Conservation (phyloP, 2,329 filamentous ascomycete genomes). For the Bipolaris victoriae region DNA sequence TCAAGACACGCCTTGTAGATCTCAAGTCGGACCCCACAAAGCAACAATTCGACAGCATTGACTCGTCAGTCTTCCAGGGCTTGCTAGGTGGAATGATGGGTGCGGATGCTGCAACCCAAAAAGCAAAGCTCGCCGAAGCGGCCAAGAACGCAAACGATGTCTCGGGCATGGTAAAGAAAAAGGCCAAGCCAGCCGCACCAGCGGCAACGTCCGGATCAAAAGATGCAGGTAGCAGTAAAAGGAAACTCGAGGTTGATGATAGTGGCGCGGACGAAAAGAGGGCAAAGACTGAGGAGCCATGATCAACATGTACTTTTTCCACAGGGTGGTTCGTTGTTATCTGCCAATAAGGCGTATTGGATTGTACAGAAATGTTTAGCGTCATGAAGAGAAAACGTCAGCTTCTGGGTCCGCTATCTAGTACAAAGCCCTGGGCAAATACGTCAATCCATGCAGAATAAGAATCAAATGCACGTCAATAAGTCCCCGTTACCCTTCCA, state of each 20-base stretch:
- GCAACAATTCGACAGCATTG: constrained; percentile 49
- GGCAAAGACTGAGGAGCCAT: constrained; percentile 42
- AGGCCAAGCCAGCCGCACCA: constrained; percentile 57
- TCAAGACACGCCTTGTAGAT: constrained; percentile 69
- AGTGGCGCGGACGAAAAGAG: constrained; percentile 36
- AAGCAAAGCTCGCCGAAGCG: constrained; percentile 72
- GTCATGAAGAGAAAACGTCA: not conserved
- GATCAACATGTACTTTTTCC: not conserved
- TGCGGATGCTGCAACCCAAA: constrained; percentile 65
- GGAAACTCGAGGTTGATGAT: constrained; percentile 41
- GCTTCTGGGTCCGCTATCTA: not conserved
- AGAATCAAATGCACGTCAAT: not conserved
- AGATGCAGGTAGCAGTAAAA: constrained; percentile 34
- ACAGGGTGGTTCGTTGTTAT: not conserved
- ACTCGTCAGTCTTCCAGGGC: constrained; percentile 60
- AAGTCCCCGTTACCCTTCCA: not conserved
- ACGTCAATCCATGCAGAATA: not conserved
- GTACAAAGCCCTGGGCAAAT: not conserved
- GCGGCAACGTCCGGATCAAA: constrained; percentile 12
- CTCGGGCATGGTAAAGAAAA: constrained; percentile 74
- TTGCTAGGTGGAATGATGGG: constrained; percentile 69
- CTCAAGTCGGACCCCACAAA: constrained; percentile 65
- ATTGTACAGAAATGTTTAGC: not conserved
- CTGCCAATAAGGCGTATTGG: not conserved
- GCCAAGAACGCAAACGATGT: constrained; percentile 77